Evolutionary conservation across 2,329 filamentous ascomycete genomes (phyloP), one percentile per base, ranked within the genome.

Genomic region (Drechmeria coniospora): DNA sequence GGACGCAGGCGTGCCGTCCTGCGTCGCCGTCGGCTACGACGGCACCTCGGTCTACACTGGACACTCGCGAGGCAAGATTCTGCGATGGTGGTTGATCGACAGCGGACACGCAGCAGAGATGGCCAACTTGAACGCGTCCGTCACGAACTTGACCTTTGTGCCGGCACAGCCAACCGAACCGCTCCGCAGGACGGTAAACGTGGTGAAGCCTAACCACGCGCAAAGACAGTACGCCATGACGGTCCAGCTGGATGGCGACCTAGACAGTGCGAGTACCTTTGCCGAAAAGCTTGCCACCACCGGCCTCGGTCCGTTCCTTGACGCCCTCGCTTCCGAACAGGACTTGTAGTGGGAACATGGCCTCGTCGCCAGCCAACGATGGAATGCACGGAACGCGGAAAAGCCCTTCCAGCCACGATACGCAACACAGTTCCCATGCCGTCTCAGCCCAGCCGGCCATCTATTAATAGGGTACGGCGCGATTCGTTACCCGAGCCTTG

Each of bases 181-280:
- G 65, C 63, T 12, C 64, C n/a, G n/a, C n/a, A n/a, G 69, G 38
- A 59, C 66, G 11, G 53, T 68, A 14, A 66, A 64, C 1, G 65
- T 94, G 15, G 64, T 87, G 34, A 94, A 93, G 57, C 87, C 87
- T n/a, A 74, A 73, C 35, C 65, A 78, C 34, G 72, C 65, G 27
- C 65, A 68, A 34, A 61, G 68, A 21, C 67, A 64, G 36, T 83
- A 86, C 45, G 65, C 64, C 4, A 62, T 82, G 34, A 74, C 64
- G 11, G 58, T 72, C 9, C 75, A 81, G 46, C 56, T 84, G n/a
- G 58, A 59, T 10, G 44, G 52, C 1, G 51, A 59, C 22, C 32
- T 59, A n/a, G n/a, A n/a, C n/a, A n/a, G n/a, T n/a, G n/a, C n/a
- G n/a, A n/a, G n/a, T n/a, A n/a, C n/a, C n/a, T n/a, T n/a, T n/a